Conservation (phyloP, 225 moss, liverwort and hornwort genomes). For the Polytrichum formosum region DNA sequence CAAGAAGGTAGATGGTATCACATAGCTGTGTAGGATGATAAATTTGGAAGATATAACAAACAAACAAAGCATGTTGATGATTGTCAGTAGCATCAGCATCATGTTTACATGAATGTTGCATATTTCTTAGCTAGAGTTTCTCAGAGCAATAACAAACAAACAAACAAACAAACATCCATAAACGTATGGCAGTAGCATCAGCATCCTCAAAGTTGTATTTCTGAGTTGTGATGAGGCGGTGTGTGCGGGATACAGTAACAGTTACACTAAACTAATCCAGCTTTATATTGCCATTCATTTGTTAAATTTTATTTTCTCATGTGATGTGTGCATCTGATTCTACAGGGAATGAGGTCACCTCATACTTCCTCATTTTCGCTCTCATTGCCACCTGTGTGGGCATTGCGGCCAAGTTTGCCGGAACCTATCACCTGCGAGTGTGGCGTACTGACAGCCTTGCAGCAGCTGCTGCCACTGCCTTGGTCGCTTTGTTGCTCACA, state of each 20-base stretch:
- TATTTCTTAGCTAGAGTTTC: too few relatives aligned
- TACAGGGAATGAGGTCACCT: not conserved
- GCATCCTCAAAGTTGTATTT: not conserved
- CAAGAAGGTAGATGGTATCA: too few relatives aligned
- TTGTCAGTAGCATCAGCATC: not conserved
- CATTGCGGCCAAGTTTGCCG: not conserved
- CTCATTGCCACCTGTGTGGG: constrained; percentile 11
- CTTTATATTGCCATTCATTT: not conserved
- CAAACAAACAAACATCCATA: too few relatives aligned
- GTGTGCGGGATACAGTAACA: not conserved
- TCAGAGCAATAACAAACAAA: too few relatives aligned
- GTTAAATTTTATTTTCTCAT: not conserved
- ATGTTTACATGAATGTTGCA: too few relatives aligned
- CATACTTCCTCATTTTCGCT: not conserved
- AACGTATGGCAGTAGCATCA: too few relatives aligned
- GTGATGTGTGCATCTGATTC: not conserved
- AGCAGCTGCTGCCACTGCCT: constrained; percentile 10
- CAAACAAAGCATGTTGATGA: too few relatives aligned
- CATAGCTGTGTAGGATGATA: too few relatives aligned
- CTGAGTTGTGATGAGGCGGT: not conserved
- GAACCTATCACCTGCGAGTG: constrained; percentile 6
- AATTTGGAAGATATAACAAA: too few relatives aligned
- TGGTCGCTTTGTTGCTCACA: constrained; percentile 7
- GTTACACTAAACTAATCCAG: not conserved
- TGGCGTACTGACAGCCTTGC: constrained; percentile 10